Evolutionary conservation across 345 rosid genomes (phyloP).

Genomic region (Citrus australasica): DNA sequence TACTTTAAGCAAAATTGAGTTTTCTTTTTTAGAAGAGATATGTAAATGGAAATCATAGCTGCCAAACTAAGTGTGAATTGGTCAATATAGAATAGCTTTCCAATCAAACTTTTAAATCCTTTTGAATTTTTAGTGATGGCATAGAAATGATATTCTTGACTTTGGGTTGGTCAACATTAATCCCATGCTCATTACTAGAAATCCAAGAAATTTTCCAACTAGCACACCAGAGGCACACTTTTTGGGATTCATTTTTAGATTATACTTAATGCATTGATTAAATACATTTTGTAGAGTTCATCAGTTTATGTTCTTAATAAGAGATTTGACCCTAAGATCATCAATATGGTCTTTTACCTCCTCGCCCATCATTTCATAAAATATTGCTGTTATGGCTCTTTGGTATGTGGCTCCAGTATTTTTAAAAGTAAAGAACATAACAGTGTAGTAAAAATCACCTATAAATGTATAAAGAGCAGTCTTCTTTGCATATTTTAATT

Average conservation of each 20-base stretch:
- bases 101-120: background rate
- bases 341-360: background rate
- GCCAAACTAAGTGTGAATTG: accelerated
- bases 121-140: background rate
- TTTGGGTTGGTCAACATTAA: background rate
- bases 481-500: no score
- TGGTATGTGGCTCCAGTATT: no score
- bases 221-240: background rate
- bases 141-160: background rate
- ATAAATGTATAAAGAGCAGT: background rate
- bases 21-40: background rate
- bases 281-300: background rate
- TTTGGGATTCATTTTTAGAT: background rate
- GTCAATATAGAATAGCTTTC: no score
- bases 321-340: background rate
- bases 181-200: background rate
- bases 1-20: accelerated
- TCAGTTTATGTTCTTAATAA: accelerated
- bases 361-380: no score
- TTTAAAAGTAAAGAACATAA: no score
- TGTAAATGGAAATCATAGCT: background rate
- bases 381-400: no score
- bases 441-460: background rate
- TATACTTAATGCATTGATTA: background rate
- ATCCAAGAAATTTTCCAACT: background rate